A percentile compares a stretch with the other conserved stretches of the same genome.
These are phyloP conservation scores for Phytomonas sp. DNA, from an alignment of 208 protist species.

Conservation along the genomic window DNA sequence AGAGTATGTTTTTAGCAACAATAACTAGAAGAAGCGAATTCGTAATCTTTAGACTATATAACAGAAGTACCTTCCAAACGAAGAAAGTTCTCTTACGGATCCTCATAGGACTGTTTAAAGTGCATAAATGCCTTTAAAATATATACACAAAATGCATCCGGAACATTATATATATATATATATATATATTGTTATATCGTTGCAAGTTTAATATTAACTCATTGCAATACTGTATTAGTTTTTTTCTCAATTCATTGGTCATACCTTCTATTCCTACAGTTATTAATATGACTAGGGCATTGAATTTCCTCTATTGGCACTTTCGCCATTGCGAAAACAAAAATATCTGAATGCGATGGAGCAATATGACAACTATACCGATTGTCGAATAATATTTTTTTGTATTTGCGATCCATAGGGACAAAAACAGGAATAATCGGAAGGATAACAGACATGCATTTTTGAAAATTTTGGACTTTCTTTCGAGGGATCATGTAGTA, in stretches of 20 bases:
- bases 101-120: not conserved
- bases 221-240: not conserved
- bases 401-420: not conserved
- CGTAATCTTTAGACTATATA: not conserved
- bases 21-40: not conserved
- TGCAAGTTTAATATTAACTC: not conserved
- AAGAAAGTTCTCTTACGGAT: not conserved
- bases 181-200: not conserved
- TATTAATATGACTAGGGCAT: not conserved
- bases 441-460: not conserved
- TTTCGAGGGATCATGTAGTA: not conserved
- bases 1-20: constrained; percentile 51
- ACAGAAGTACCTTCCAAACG: not conserved
- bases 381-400: not conserved
- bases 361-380: not conserved
- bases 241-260: not conserved
- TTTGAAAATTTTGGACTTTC: not conserved
- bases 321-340: not conserved
- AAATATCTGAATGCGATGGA: not conserved
- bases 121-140: not conserved
- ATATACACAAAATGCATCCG: not conserved
- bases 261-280: not conserved
- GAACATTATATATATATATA: not conserved
- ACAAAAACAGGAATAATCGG: not conserved
- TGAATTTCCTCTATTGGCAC: not conserved